These are phyloP conservation scores for Linum trigynum DNA, from an alignment of 345 rosid species.

Conservation along the genomic window DNA sequence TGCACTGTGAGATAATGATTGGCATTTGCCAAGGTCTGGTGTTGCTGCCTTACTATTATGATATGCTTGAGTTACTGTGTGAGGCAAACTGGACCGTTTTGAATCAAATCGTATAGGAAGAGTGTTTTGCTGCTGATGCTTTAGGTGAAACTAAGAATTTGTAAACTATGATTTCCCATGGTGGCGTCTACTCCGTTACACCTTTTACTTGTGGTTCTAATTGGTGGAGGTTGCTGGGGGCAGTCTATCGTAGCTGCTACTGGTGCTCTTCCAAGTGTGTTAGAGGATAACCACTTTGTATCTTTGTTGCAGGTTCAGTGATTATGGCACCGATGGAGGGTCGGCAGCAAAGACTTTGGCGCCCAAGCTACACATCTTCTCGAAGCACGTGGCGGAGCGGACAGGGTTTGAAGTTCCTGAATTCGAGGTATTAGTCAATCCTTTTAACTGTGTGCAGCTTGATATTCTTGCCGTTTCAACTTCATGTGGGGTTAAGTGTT, in stretches of 20 bases:
- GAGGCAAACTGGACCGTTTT: no score
- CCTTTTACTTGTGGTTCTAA: background rate
- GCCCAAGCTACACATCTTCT: background rate
- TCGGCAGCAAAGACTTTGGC: background rate
- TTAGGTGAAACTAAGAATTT: background rate
- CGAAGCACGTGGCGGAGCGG: background rate
- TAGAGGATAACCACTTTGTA: background rate
- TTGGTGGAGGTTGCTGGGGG: no score
- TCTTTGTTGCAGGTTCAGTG: background rate
- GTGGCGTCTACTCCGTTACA: background rate
- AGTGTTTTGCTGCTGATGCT: no score
- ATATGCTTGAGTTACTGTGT: background rate
- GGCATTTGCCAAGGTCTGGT: no score
- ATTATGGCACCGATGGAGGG: slow-evolving; percentile 1
- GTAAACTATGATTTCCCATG: background rate
- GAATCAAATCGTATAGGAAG: no score
- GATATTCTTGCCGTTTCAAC: background rate
- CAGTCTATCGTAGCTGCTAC: background rate
- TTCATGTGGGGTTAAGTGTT: background rate
- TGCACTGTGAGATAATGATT: background rate
- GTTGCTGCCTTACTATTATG: no score
- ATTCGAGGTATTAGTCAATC: background rate
- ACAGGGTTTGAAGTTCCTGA: background rate
- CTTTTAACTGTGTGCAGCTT: background rate
- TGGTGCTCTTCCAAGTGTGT: background rate